Base-by-base conservation (phyloP, 2,329 filamentous ascomycete genomes). In the Arachnopeziza araneosa region DNA sequence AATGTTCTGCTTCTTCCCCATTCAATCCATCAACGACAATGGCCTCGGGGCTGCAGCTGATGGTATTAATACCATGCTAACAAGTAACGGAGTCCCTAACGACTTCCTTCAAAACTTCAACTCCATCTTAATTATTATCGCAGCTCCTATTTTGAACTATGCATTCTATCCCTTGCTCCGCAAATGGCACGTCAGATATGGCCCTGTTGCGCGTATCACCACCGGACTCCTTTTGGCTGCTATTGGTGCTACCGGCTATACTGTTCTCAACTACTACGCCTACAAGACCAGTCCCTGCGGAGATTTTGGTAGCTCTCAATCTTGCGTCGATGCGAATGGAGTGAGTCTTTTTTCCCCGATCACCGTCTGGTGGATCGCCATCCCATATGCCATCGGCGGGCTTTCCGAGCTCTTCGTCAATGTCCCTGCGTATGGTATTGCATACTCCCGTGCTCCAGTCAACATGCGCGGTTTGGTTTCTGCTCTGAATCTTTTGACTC, bases 101-200 rank as follows among this genome's bases (percentile, higher is more conserved):
- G 89, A 93, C 70, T 76, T 92, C 61, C 83, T 93, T 69, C 80
- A 84, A 73, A 92, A 91, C 76, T 78, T 93, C 58, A 87, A 92
- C 73, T 87, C 89, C 7, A 83, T 93, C 64, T 82, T 86, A 24
- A 85, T 92, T 63, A 83, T 93, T 66, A 82, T 91, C 69, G 83
- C 90, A 74, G 87, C 90, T 51, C 88, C 88, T 2, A 74, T 92
- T 60, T 80, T 87, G 60, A 89, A 92, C 69, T 81, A 78, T 49
- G 26, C 85, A 36, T 67, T 92, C 55, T 93, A 92, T 75, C 89
- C 89, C 0, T 71, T 80, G 22, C 80, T 92, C 60, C 85, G 86
- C 69, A 83, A 80, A 68, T 62, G 80, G 48, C 82, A 82, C 51
- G 80, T 91, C 70, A 77, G 79, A 58, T 90, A 91, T 76, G 89